Evolutionary conservation across 306 rosid genomes (phyloP).

Genomic region (Cucurbita argyrosperma): DNA sequence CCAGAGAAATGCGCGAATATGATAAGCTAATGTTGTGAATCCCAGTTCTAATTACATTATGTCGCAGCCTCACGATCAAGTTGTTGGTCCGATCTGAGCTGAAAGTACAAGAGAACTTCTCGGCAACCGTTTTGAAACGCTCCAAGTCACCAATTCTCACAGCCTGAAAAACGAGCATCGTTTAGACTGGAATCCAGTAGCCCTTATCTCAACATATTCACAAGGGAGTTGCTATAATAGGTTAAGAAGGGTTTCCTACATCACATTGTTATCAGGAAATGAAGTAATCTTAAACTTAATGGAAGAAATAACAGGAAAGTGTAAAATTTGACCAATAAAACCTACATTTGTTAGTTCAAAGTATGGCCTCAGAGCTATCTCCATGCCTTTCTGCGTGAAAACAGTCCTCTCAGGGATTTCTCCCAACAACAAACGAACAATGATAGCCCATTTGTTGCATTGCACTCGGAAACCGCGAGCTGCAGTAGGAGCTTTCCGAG

Average conservation of each 20-base stretch:
- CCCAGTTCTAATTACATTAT: conserved; percentile 93
- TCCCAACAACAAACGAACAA: conserved; percentile 83
- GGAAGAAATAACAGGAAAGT: neutral
- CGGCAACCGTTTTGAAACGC: conserved; percentile 80
- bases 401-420: conserved; percentile 98
- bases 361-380: conserved; percentile 84
- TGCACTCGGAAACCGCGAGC: conserved; percentile 96
- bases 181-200: neutral
- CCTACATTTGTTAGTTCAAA: conserved; percentile 97
- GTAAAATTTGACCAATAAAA: neutral
- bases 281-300: neutral
- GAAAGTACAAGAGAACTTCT: conserved; percentile 63
- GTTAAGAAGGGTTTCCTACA: no score
- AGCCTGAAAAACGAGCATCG: conserved; percentile 44
- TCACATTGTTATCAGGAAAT: no score
- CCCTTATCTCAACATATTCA: no score
- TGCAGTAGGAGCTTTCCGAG: conserved; percentile 88
- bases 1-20: conserved; percentile 80
- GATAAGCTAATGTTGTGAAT: conserved; percentile 92
- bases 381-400: conserved; percentile 96
- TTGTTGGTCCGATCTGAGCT: conserved; percentile 81
- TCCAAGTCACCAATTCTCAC: conserved; percentile 96
- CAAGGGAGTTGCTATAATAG: neutral
- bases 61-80: conserved; percentile 88
- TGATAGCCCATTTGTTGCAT: conserved; percentile 97